phyloP scores from a whole-genome alignment of 1,284 basidiomycete species.

The Puccinia polysora region DNA sequence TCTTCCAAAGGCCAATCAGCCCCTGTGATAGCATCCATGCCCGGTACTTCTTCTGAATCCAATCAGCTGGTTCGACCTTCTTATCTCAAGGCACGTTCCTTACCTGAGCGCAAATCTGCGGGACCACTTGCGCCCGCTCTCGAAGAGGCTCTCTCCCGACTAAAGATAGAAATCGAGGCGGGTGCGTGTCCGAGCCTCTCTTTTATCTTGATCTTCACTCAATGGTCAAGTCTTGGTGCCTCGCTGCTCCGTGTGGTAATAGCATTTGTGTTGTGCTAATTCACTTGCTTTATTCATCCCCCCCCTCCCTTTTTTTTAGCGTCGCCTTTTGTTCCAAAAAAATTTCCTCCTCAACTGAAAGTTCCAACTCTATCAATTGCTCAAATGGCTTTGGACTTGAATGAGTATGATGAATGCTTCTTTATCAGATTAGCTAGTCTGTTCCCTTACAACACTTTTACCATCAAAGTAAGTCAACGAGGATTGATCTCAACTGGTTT shows the following conservation, averaged over 20 bases:
- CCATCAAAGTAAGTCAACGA: slow-evolving; percentile 50
- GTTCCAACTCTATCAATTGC: slow-evolving; percentile 68
- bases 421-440: slow-evolving; percentile 78
- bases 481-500: no score
- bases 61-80: not conserved
- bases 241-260: not conserved
- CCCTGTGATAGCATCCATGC: not conserved
- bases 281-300: not conserved
- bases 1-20: not conserved
- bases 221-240: not conserved
- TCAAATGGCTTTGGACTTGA: slow-evolving; percentile 70
- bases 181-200: not conserved
- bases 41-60: not conserved
- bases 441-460: slow-evolving; percentile 87
- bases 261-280: no score
- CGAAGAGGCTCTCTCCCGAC: slow-evolving; percentile 13
- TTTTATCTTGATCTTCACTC: not conserved
- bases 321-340: slow-evolving; percentile 52
- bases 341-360: slow-evolving; percentile 78
- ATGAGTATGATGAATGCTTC: slow-evolving; percentile 85
- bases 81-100: slow-evolving; percentile 26
- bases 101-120: slow-evolving; percentile 15
- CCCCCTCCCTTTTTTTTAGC: slow-evolving; percentile 2
- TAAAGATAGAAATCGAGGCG: slow-evolving; percentile 38
- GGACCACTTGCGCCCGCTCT: slow-evolving; percentile 14